Base-by-base conservation (phyloP, 345 rosid genomes). In the Brassica carinata region DNA sequence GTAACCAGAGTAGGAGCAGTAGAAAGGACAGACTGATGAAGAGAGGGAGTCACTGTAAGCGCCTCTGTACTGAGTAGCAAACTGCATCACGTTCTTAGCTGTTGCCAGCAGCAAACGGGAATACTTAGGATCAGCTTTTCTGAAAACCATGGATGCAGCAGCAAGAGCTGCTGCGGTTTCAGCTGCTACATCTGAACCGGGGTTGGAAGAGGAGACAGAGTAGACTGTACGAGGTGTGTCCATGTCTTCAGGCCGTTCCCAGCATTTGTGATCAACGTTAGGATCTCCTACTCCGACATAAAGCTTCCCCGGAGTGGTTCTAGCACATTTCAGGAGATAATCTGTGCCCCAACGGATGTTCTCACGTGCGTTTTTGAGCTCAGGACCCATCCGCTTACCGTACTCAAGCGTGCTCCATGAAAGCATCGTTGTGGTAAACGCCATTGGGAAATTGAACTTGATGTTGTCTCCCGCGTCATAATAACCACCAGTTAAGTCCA, bases 201-300 rank as follows among this genome's bases (percentile, higher is more conserved):
- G 97, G 76, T 83, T 91, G 45, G 88, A 85, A 0, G 95, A n/a
- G 1, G 97, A 92, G 7, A 94, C 94, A 0, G 85, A 89, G 84
- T 89, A 94, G 31, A 91, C 89, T 0, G 91, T 69, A 5, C 98
- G 88, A 29, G 76, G 84, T 0, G 98, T 92, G 85, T 90, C 97
- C 98, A 94, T 94, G 79, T 94, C 98, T 80, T 94, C 98, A 0
- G 98, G 97, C 26, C 98, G 68, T 82, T 94, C 97, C 98, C 97
- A 94, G 78, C 98, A 94, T 76, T 87, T 89, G 79, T 94, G 98
- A 76, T 94, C 98, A 7, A 70, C 88, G 45, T 92, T 89, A 0
- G 98, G 98, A 79, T 94, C 94, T 31, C 98, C 98, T 1, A 94
- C 97, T 14, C 97, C 97, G 1, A 94, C 98, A 31, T 91, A 92